Evolutionary conservation across 176 grass and related monocot genomes (phyloP), one percentile per base, ranked within the genome.

Genomic region (Urochloa ruziziensis): DNA sequence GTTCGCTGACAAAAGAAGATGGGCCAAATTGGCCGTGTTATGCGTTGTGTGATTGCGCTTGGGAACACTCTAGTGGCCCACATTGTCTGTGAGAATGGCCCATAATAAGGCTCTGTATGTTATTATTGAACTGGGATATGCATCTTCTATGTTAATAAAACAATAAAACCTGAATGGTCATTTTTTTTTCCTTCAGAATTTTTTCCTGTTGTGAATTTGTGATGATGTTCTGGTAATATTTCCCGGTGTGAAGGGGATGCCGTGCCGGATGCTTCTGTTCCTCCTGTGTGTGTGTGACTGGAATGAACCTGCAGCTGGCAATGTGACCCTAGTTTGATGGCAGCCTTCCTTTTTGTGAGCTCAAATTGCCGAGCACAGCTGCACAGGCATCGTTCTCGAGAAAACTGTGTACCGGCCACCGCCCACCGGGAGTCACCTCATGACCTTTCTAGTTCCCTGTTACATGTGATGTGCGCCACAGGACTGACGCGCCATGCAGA

Each of bases 401-500:
- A 79, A 49, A 24, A 35, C 24, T 37, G 23, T 37, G 44, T 25
- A 32, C 13, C 44, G 47, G 8, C 1, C 36, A 32, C 57, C 16
- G 67, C 37, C 67, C 67, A 28, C 6, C 7, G 75, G 39, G 59
- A 47, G 61, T 35, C 62, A 67, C 28, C 43, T 51, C 44, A 33
- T 52, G 46, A 53, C 78, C 62, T 67, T 67, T 33, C 24, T 27
- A 51, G 44, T 67, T 51, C 30, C 62, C 62, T 80, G 28, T 48
- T n/a, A 47, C 62, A 67, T 67, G 62, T 67, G 78, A 17, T 67
- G 62, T 67, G 78, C 17, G 19, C 33, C 23, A 67, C 14, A 80
- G 44, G 63, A 72, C 68, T 49, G 69, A 49, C 69, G 43, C 25
- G 33, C 78, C 47, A 56, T 39, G 63, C 63, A 69, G 78, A 69